Percentiles rank a stretch among this genome's conserved stretches.
phyloP scores from a whole-genome alignment of 768 basidiomycete species.

The Kwoniella mangroviensis region DNA sequence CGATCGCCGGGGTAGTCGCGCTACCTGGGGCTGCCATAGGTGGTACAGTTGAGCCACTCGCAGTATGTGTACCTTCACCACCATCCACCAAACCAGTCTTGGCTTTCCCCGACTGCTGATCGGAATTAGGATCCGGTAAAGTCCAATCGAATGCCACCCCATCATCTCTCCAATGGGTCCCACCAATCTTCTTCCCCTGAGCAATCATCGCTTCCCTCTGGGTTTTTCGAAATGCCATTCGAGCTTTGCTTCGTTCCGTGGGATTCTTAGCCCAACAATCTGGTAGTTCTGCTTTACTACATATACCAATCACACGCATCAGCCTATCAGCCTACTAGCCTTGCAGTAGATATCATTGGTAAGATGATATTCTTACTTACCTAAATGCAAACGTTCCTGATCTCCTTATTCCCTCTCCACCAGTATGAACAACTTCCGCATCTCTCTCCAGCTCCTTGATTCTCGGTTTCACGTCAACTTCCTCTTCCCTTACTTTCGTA shows the following conservation, averaged over 20 bases:
- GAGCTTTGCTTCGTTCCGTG: neutral
- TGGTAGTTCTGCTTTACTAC: slow-evolving; percentile 11
- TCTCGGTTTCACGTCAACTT: slow-evolving; percentile 10
- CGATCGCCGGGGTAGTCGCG: too few relatives aligned
- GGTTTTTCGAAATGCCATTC: slow-evolving; percentile 5
- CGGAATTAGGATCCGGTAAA: neutral
- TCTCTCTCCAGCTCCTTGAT: slow-evolving; percentile 11
- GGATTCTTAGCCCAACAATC: slow-evolving; percentile 16
- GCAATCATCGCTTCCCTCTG: neutral
- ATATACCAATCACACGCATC: neutral
- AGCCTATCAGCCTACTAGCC: neutral
- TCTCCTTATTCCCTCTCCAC: slow-evolving; percentile 2
- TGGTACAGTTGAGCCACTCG: neutral
- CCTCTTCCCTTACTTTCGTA: neutral
- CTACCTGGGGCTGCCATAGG: too few relatives aligned
- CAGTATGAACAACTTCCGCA: neutral
- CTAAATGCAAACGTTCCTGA: slow-evolving; percentile 17
- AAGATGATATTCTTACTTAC: slow-evolving; percentile 6
- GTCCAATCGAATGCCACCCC: slow-evolving; percentile 29
- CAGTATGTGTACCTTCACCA: neutral
- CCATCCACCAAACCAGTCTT: neutral
- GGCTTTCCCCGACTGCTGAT: neutral
- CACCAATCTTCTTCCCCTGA: slow-evolving; percentile 19
- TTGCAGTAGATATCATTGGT: neutral
- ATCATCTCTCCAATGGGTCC: slow-evolving; percentile 24